phyloP scores from a whole-genome alignment of 1,139 yeast genomes.

The Taiozyma onychis region DNA sequence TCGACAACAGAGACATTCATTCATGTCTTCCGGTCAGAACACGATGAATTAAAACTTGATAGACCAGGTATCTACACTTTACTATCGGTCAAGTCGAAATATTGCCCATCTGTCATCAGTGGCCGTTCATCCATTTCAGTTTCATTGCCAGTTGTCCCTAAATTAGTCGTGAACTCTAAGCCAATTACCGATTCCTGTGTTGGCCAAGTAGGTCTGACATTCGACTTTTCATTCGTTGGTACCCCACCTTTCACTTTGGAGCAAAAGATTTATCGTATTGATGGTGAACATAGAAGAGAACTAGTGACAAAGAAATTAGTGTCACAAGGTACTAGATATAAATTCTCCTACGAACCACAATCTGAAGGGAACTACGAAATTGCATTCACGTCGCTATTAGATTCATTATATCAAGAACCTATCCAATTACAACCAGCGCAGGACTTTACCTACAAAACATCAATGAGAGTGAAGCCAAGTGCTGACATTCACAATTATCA shows the following conservation, averaged over 20 bases:
- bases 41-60: slow-evolving; percentile 33
- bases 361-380: slow-evolving; percentile 78
- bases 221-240: slow-evolving; percentile 63
- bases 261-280: slow-evolving; percentile 53
- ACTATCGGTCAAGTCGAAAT: slow-evolving; percentile 45
- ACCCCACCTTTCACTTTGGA: slow-evolving; percentile 73
- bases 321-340: slow-evolving; percentile 39
- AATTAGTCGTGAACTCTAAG: slow-evolving; percentile 44
- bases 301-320: slow-evolving; percentile 32
- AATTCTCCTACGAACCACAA: slow-evolving; percentile 69
- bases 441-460: slow-evolving; percentile 32
- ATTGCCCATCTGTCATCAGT: slow-evolving; percentile 58
- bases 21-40: slow-evolving; percentile 27
- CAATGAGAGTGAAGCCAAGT: slow-evolving; percentile 40
- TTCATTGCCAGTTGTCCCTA: slow-evolving; percentile 50
- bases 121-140: slow-evolving; percentile 42
- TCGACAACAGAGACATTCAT: slow-evolving; percentile 28
- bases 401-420: slow-evolving; percentile 44
- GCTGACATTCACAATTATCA: slow-evolving; percentile 28
- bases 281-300: slow-evolving; percentile 26
- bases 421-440: slow-evolving; percentile 26
- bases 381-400: slow-evolving; percentile 54
- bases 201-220: slow-evolving; percentile 83
- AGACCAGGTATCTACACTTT: slow-evolving; percentile 63
- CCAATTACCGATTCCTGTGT: slow-evolving; percentile 83